A percentile compares a stretch with the other conserved stretches of the same genome.
Conservation (phyloP, 139 green algal genomes). For the Medakamo hakoo region DNA sequence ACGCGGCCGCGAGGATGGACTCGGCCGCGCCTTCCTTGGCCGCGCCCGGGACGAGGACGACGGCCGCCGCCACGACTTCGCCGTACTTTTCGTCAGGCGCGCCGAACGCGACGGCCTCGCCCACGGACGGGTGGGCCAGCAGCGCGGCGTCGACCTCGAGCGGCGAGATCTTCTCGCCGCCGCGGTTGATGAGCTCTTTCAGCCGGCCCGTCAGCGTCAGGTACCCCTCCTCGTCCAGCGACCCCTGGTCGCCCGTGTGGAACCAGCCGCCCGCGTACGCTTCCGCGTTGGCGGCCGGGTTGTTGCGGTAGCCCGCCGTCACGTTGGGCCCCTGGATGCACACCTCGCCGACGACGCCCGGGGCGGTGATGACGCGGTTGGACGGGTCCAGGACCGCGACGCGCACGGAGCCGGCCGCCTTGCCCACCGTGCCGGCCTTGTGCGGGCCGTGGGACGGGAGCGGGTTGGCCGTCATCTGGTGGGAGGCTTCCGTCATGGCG, state of each 20-base stretch:
- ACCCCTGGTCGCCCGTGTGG: constrained; percentile 56
- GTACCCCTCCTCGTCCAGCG: constrained; percentile 58
- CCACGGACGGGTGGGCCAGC: constrained; percentile 50
- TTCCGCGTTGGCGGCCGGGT: constrained; percentile 57
- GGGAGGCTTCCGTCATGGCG: constrained; percentile 74
- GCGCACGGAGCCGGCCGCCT: constrained; percentile 19
- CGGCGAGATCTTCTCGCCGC: constrained; percentile 74
- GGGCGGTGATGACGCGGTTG: constrained; percentile 14
- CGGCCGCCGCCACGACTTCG: constrained; percentile 57
- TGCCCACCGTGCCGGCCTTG: constrained; percentile 39
- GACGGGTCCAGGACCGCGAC: constrained; percentile 30
- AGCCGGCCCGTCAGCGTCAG: constrained; percentile 66
- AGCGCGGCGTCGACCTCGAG: constrained; percentile 65
- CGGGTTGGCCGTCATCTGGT: constrained; percentile 74
- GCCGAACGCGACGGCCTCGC: constrained; percentile 64
- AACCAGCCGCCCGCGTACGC: constrained; percentile 51
- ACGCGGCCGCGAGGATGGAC: constrained; percentile 23
- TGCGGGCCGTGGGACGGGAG: constrained; percentile 41
- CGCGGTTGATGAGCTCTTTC: constrained; percentile 88
- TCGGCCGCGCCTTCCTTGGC: constrained; percentile 6
- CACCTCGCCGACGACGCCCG: constrained; percentile 50
- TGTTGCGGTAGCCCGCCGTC: constrained; percentile 63
- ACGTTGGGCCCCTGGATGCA: constrained; percentile 64
- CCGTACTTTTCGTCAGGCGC: constrained; percentile 69
- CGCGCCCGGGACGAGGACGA: constrained; percentile 40